Evolutionary conservation across 768 basidiomycete species (phyloP).

Genomic region (Collybia sordida): DNA sequence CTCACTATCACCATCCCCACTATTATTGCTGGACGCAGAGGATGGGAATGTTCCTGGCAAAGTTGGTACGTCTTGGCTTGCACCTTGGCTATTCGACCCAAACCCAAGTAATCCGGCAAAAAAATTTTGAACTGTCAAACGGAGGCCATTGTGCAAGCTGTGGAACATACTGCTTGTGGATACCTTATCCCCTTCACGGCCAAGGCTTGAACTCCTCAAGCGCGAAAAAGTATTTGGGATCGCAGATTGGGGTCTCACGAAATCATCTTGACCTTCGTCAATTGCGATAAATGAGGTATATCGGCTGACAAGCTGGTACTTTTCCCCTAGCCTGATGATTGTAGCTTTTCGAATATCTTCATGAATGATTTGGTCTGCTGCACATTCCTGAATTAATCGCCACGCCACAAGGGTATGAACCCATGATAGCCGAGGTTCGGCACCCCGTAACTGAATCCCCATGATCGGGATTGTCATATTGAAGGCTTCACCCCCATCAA

Average conservation of each 20-base stretch:
- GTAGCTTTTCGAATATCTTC: constrained; percentile 40
- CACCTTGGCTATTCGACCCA: neutral
- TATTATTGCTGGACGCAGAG: constrained; percentile 3
- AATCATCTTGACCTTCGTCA: constrained; percentile 30
- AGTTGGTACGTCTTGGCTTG: constrained; percentile 12
- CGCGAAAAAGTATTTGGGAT: neutral
- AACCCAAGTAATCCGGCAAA: constrained; percentile 1
- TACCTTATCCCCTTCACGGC: neutral
- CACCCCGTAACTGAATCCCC: constrained; percentile 30
- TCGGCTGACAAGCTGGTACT: constrained; percentile 50
- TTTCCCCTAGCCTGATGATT: constrained; percentile 48
- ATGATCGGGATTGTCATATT: constrained; percentile 29
- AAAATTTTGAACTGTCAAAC: neutral
- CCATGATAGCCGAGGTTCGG: constrained; percentile 29
- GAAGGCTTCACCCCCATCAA: constrained; percentile 31
- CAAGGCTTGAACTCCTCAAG: constrained; percentile 1
- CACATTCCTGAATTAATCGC: constrained; percentile 51
- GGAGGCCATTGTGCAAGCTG: neutral
- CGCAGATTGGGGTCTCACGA: neutral
- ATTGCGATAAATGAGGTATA: constrained; percentile 60
- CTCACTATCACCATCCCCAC: constrained; percentile 19
- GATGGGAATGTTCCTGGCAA: constrained; percentile 15
- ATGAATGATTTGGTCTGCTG: constrained; percentile 30
- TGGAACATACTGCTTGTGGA: neutral
- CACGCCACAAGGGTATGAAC: constrained; percentile 58